Evolutionary conservation across 306 rosid species (phyloP).

Genomic region (Medicago arabica): DNA sequence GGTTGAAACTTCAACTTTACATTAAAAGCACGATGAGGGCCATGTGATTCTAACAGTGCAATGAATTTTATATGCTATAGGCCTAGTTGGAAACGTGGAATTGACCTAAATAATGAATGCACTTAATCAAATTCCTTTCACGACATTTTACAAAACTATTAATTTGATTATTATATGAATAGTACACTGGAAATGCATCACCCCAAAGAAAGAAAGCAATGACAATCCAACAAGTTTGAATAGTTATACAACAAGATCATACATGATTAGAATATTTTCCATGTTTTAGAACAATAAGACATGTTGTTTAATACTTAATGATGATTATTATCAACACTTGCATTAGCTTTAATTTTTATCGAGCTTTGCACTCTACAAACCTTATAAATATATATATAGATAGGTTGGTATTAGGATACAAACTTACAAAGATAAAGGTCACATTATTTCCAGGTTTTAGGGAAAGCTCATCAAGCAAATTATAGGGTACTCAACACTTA

Average conservation of each 20-base stretch:
- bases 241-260: conserved; percentile 1
- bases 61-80: conserved; percentile 39
- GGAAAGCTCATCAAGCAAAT: conserved; percentile 37
- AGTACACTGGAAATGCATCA: conserved; percentile 22
- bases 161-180: background rate
- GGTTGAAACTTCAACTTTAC: conserved; percentile 43
- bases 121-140: conserved; percentile 30
- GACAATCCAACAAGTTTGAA: conserved; percentile 5
- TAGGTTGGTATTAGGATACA: conserved; percentile 19
- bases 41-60: conserved; percentile 49
- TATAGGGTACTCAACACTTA: background rate
- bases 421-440: conserved; percentile 29
- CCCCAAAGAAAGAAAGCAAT: conserved; percentile 10
- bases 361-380: conserved; percentile 43
- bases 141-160: conserved; percentile 10
- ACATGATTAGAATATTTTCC: conserved; percentile 37
- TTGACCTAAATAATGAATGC: conserved; percentile 42
- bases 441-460: conserved; percentile 49
- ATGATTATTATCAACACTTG: conserved; percentile 12
- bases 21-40: conserved; percentile 41
- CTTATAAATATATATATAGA: conserved; percentile 37
- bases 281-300: conserved; percentile 25
- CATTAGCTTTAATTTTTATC: conserved; percentile 21
- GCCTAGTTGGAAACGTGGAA: conserved; percentile 47
- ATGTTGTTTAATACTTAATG: conserved; percentile 25